Percentiles rank a stretch among this genome's conserved stretches.
Conservation (phyloP, 345 rosid genomes). For the Populus tremula region DNA sequence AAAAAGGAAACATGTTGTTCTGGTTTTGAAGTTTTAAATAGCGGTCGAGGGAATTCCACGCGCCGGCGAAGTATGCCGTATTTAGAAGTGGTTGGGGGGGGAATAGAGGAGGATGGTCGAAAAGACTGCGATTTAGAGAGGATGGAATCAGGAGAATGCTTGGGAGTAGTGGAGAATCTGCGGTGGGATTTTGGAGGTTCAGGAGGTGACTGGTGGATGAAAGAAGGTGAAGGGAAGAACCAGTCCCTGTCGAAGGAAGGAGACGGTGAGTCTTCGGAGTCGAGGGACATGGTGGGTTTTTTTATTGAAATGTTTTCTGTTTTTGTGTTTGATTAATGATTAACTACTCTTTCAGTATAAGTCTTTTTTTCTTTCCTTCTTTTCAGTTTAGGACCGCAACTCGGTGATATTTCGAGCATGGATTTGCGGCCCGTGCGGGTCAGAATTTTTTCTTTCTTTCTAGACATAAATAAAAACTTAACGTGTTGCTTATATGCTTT, state of each 20-base stretch:
- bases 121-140: slow-evolving; percentile 23
- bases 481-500: no score
- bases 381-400: background rate
- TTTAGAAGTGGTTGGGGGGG: slow-evolving; percentile 21
- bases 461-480: no score
- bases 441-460: no score
- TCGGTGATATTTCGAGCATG: no score
- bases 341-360: background rate
- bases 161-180: slow-evolving; percentile 42
- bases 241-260: slow-evolving; percentile 49
- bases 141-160: slow-evolving; percentile 17
- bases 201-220: slow-evolving; percentile 34
- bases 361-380: background rate
- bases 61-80: slow-evolving; percentile 37
- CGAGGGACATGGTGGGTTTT: slow-evolving; percentile 37
- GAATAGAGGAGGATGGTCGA: slow-evolving; percentile 15
- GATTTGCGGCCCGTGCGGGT: no score
- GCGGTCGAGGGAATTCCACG: slow-evolving; percentile 21
- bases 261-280: slow-evolving; percentile 21
- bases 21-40: slow-evolving; percentile 12
- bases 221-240: slow-evolving; percentile 64
- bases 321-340: background rate
- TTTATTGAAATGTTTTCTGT: background rate
- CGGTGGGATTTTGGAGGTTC: slow-evolving; percentile 32
- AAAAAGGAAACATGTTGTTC: slow-evolving; percentile 15